Base-by-base conservation (phyloP, 1,284 basidiomycete genomes). In the Taiwanofungus camphoratus region DNA sequence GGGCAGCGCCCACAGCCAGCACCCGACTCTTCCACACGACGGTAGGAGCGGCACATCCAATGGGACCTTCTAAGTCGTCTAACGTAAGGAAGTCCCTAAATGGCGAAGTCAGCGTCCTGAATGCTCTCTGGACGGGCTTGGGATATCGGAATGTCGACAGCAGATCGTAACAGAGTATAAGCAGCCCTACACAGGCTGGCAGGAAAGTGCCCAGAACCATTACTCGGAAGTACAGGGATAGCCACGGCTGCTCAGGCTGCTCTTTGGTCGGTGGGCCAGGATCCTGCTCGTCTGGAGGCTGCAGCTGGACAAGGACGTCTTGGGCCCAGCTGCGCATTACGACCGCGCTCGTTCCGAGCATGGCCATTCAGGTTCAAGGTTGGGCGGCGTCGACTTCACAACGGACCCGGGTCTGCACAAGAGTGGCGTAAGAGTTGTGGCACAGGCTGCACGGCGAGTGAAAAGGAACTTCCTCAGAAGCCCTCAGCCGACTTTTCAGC, bases 61-160 rank as follows among this genome's bases (percentile, higher is more conserved):
- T 56, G 7, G 68, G 60, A 38, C 69, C 72, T 29, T 66, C 64
- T 15, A 80, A 60, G 58, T 80, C 77, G 39, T 74, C 67, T 4
- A 73, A 55, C 6, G 64, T 62, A 42, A 82, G 55, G 52, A 81
- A 81, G 57, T 74, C 71, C 16, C 59, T 59, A 53, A 79, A 77
- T 1, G 77, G 77, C 24, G 64, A 58, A 30, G 59, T 58, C 30
- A 74, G 38, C n/a, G 41, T 49, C 32, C 44, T 52, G 46, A 62
- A 61, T 34, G 55, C 22, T 21, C 44, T 51, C 36, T 51, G 55
- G 9, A 72, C 20, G 15, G 48, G 26, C 44, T 58, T 62, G 20
- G 68, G 67, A 13, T 60, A 45, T 13, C 44, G 45, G 18, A 64
- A 39, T 7, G 55, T 41, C 19, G 53, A 49, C 11, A 61, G 27